Percentiles rank a stretch among this genome's conserved stretches.
These are phyloP conservation scores for Trichocomaceae sp. DNA, from an alignment of 2,329 filamentous ascomycete species.

Conservation along the genomic window DNA sequence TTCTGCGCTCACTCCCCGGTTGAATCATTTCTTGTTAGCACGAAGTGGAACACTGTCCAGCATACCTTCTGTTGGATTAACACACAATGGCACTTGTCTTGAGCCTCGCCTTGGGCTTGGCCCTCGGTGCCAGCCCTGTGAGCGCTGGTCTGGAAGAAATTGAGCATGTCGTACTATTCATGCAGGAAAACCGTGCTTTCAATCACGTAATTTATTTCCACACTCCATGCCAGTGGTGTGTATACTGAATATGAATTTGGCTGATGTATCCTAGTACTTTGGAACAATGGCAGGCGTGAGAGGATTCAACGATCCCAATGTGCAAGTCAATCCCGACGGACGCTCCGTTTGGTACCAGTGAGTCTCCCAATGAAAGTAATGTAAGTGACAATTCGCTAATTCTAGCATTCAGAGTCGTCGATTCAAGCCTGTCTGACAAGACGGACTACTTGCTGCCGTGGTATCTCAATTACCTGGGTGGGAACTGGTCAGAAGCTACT, in stretches of 20 bases:
- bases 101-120: conserved; percentile 5
- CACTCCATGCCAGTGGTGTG: background rate
- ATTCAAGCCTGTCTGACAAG: conserved; percentile 27
- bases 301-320: conserved; percentile 52
- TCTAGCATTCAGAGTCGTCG: conserved; percentile 27
- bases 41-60: background rate
- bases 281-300: conserved; percentile 51
- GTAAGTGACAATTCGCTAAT: background rate
- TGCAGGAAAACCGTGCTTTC: conserved; percentile 47
- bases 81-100: conserved; percentile 7
- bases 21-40: background rate
- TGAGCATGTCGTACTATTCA: conserved; percentile 53
- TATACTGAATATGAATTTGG: background rate
- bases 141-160: conserved; percentile 40
- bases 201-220: conserved; percentile 24
- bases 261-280: conserved; percentile 41
- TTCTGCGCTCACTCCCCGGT: background rate
- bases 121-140: conserved; percentile 12
- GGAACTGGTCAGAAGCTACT: conserved; percentile 44
- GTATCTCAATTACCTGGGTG: conserved; percentile 51
- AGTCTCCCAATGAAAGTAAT: background rate
- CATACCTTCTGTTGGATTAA: background rate
- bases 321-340: conserved; percentile 44
- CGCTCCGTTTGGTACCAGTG: conserved; percentile 45
- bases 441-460: conserved; percentile 46